phyloP scores from a whole-genome alignment of 495 filamentous ascomycete genomes.

The Penicillium robsamsonii region DNA sequence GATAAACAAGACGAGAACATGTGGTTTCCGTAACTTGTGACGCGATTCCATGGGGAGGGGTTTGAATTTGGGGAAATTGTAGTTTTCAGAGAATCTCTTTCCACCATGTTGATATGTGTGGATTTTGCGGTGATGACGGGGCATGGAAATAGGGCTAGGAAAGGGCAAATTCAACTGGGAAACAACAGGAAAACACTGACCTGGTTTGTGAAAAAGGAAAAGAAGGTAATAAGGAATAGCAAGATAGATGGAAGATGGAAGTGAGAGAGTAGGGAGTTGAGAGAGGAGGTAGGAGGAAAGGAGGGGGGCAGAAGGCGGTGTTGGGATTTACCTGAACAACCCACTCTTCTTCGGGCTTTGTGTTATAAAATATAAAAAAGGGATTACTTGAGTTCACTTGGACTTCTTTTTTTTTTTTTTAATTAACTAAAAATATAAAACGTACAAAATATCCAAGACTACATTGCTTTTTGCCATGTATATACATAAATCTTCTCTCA shows the following conservation, averaged over 20 bases:
- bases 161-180: conserved; percentile 17
- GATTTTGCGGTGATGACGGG: conserved; percentile 19
- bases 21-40: conserved; percentile 4
- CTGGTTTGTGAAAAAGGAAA: conserved; percentile 22
- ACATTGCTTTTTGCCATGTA: neutral
- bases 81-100: neutral
- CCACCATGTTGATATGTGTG: conserved; percentile 8
- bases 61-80: neutral
- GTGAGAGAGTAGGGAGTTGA: conserved; percentile 13
- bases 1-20: conserved; percentile 25
- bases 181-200: conserved; percentile 27
- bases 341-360: conserved; percentile 3
- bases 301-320: conserved; percentile 33
- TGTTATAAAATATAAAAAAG: conserved; percentile 2
- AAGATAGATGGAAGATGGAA: conserved; percentile 16
- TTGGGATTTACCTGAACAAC: conserved; percentile 30
- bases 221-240: conserved; percentile 18
- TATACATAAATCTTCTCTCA: conserved; percentile 3
- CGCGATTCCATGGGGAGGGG: conserved; percentile 14
- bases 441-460: neutral
- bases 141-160: conserved; percentile 11
- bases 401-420: neutral
- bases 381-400: neutral
- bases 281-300: conserved; percentile 25
- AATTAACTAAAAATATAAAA: neutral